Conservation (phyloP, 1,284 basidiomycete species). For the Cutaneotrichosporon spelunceum region DNA sequence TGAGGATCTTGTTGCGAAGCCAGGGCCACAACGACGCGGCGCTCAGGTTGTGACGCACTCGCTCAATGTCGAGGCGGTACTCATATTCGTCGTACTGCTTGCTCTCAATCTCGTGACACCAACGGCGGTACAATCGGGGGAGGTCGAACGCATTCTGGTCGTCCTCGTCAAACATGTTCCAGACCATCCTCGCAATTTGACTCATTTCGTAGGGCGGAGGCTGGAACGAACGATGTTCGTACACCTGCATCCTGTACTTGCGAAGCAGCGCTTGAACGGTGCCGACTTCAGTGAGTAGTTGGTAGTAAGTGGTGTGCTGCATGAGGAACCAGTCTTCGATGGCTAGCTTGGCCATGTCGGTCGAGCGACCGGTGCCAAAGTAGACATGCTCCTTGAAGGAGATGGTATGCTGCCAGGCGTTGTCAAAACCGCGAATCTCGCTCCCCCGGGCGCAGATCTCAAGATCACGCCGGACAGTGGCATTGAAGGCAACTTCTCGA, state of each 20-base stretch:
- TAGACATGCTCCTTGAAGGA: slow-evolving; percentile 20
- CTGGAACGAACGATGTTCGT: not conserved
- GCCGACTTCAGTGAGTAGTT: slow-evolving; percentile 18
- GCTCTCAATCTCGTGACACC: slow-evolving; percentile 12
- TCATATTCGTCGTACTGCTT: slow-evolving; percentile 14
- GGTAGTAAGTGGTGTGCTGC: slow-evolving; percentile 30
- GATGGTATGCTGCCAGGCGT: not conserved
- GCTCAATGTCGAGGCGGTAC: slow-evolving; percentile 7
- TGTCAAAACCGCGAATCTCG: slow-evolving; percentile 13
- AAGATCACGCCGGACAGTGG: slow-evolving; percentile 15
- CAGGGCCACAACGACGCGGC: slow-evolving; percentile 7
- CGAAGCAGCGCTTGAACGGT: slow-evolving; percentile 20
- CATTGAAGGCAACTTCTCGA: slow-evolving; percentile 17
- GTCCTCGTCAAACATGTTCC: not conserved
- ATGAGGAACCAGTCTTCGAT: slow-evolving; percentile 32
- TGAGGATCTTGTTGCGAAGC: slow-evolving; percentile 18
- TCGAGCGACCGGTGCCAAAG: slow-evolving; percentile 13
- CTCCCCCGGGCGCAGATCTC: slow-evolving; percentile 22
- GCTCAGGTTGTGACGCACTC: not conserved
- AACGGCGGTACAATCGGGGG: not conserved
- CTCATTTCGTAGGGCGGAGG: not conserved
- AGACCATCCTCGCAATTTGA: not conserved
- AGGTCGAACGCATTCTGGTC: not conserved
- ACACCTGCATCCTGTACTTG: not conserved
- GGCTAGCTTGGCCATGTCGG: slow-evolving; percentile 14